Evolutionary conservation across 176 grass and related monocot genomes (phyloP), one percentile per base, ranked within the genome.

Genomic region (Chloris gayana): DNA sequence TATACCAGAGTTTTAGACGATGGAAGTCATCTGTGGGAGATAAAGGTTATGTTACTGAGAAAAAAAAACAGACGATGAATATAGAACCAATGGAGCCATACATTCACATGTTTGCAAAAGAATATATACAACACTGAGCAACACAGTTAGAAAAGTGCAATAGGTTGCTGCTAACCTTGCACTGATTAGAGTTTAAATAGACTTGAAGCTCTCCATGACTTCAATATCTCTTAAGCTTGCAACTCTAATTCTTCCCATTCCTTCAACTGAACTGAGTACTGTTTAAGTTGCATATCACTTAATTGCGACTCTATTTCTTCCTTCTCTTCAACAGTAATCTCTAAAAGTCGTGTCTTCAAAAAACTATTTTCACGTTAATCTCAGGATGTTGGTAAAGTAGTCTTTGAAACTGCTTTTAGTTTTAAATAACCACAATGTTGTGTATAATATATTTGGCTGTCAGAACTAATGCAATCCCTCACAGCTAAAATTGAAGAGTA

Each of bases 201-300:
- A 92, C 85, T 92, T 89, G 64, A 92, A 88, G 83, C 45, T 80
- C 83, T 94, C 94, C 90, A 82, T 89, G 78, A 81, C 83, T 92
- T 93, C 76, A 85, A 86, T 80, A 59, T 90, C 90, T 88, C 87
- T 83, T 74, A 98, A 88, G 86, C 77, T 81, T 60, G 71, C 66
- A 94, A 92, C 78, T 84, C 78, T 94, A 92, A 85, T 95, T 94
- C 86, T 97, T 94, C 89, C 74, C 41, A 87, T 89, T 77, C 94
- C 96, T 93, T 98, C 81, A 87, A 93, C 61, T 89, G 80, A 92
- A 89, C 77, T 80, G 67, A 84, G 80, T 80, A 88, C 79, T 89
- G 75, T 78, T 80, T 92, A 95, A 46, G 71, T 88, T 88, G 84
- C 88, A 94, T 77, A 64, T 86, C 82, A 90, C 80, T 87, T 83